Evolutionary conservation across 768 basidiomycete species (phyloP).

Genomic region (Pisolithus tinctorius): DNA sequence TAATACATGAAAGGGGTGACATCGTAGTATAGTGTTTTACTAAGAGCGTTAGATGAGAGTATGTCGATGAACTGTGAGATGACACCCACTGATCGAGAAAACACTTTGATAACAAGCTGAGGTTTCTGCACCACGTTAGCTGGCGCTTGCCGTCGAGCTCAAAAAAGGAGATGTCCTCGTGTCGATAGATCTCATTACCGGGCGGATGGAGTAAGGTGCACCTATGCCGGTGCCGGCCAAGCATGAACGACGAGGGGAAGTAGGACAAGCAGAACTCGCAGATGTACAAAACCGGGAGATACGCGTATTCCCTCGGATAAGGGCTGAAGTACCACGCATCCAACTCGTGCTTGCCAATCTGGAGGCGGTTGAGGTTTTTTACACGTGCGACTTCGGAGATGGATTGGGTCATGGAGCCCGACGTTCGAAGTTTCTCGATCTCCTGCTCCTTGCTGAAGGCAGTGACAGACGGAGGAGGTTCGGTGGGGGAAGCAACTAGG

Average conservation of each 20-base stretch:
- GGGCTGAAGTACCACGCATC: slow-evolving; percentile 99
- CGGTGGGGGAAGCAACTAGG: slow-evolving; percentile 43
- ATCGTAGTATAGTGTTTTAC: slow-evolving; percentile 99
- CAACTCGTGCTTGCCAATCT: slow-evolving; percentile 94
- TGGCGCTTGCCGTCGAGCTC: slow-evolving; percentile 98
- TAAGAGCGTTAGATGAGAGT: slow-evolving; percentile 28
- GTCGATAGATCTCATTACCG: slow-evolving; percentile 98
- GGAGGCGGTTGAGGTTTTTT: slow-evolving; percentile 94
- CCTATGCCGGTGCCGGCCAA: slow-evolving; percentile 83
- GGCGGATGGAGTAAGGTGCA: slow-evolving; percentile 93
- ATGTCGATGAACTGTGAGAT: slow-evolving; percentile 8
- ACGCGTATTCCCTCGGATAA: slow-evolving; percentile 96
- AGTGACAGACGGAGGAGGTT: slow-evolving; percentile 45
- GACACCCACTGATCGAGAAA: slow-evolving; percentile 91
- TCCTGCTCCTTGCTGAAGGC: slow-evolving; percentile 96
- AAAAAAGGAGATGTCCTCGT: slow-evolving; percentile 95
- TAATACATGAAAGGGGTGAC: slow-evolving; percentile 99
- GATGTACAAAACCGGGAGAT: slow-evolving; percentile 90
- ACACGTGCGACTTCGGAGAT: slow-evolving; percentile 97
- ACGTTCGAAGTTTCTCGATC: slow-evolving; percentile 96
- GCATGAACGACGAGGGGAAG: slow-evolving; percentile 87
- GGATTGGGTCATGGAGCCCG: slow-evolving; percentile 98
- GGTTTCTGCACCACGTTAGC: slow-evolving; percentile 92
- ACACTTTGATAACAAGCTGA: slow-evolving; percentile 94
- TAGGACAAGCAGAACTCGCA: slow-evolving; percentile 98